phyloP scores from a whole-genome alignment of 2,329 filamentous ascomycete species.

The Colletotrichum tabaci region DNA sequence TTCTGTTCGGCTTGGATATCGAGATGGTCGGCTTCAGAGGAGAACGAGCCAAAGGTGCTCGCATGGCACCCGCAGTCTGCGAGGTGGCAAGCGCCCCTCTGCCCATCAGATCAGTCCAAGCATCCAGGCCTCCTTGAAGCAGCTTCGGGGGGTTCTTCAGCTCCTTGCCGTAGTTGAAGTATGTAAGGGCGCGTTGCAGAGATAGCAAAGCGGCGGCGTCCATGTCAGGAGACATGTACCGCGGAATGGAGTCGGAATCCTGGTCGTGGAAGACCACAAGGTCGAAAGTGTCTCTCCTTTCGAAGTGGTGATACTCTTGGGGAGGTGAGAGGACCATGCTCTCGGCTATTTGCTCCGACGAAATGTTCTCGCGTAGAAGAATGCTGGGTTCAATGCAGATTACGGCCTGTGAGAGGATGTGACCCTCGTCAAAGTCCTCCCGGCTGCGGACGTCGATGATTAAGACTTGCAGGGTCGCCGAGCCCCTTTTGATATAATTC shows the following conservation, averaged over 20 bases:
- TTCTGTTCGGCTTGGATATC: conserved; percentile 53
- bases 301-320: conserved; percentile 83
- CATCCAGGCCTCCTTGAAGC: conserved; percentile 85
- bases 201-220: conserved; percentile 74
- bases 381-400: conserved; percentile 91
- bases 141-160: conserved; percentile 82
- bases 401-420: conserved; percentile 86
- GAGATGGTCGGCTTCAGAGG: conserved; percentile 36
- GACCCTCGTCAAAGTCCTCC: conserved; percentile 87
- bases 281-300: conserved; percentile 81
- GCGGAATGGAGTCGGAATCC: conserved; percentile 67
- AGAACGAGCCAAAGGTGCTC: conserved; percentile 32
- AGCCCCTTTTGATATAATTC: conserved; percentile 73
- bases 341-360: conserved; percentile 74
- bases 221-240: conserved; percentile 50
- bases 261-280: conserved; percentile 94
- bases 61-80: conserved; percentile 41
- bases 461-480: conserved; percentile 72
- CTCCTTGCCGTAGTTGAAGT: conserved; percentile 86
- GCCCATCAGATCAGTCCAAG: conserved; percentile 90
- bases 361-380: conserved; percentile 77
- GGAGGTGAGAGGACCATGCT: conserved; percentile 79
- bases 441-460: conserved; percentile 89
- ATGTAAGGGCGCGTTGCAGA: conserved; percentile 83
- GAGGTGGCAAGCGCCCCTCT: conserved; percentile 70